These are phyloP conservation scores for Crithidia fasciculata DNA, from an alignment of 208 protist species.

Conservation along the genomic window DNA sequence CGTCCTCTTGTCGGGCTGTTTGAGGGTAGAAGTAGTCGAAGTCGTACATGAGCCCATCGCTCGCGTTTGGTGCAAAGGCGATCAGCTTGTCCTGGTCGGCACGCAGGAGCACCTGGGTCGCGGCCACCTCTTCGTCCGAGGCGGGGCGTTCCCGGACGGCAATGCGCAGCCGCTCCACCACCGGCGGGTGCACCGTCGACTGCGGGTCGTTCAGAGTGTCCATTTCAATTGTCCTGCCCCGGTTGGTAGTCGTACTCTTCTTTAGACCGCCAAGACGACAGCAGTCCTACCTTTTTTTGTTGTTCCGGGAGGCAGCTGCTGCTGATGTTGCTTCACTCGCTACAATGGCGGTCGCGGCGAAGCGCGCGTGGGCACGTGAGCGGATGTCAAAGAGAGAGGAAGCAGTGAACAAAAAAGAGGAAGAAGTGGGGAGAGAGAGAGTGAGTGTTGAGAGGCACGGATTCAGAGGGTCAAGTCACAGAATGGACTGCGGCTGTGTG, in stretches of 20 bases:
- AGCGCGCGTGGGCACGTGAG: too few species aligned
- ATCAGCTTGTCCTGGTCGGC: conserved; percentile 81
- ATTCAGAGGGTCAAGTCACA: too few species aligned
- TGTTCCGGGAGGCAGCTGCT: background rate
- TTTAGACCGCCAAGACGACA: too few species aligned
- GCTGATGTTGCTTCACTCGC: background rate
- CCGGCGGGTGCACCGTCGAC: conserved; percentile 40
- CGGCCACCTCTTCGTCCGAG: conserved; percentile 60
- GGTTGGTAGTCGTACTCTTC: too few species aligned
- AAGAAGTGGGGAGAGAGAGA: too few species aligned
- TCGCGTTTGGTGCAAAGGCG: conserved; percentile 64
- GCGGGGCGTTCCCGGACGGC: conserved; percentile 80
- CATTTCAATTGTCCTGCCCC: background rate
- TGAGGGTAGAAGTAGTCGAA: conserved; percentile 91
- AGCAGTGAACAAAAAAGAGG: too few species aligned
- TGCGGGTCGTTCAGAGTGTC: conserved; percentile 1
- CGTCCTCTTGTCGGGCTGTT: conserved; percentile 72
- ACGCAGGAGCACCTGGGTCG: conserved; percentile 64
- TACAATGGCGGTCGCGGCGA: too few species aligned
- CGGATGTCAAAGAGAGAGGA: too few species aligned
- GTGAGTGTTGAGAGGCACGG: too few species aligned
- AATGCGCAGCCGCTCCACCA: conserved; percentile 77
- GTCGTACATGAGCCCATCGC: conserved; percentile 87
- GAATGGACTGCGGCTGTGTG: too few species aligned
- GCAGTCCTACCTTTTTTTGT: too few species aligned